A percentile compares a stretch with the other conserved stretches of the same genome.
Conservation (phyloP, 1,284 basidiomycete genomes). For the Ganoderma meredithae region DNA sequence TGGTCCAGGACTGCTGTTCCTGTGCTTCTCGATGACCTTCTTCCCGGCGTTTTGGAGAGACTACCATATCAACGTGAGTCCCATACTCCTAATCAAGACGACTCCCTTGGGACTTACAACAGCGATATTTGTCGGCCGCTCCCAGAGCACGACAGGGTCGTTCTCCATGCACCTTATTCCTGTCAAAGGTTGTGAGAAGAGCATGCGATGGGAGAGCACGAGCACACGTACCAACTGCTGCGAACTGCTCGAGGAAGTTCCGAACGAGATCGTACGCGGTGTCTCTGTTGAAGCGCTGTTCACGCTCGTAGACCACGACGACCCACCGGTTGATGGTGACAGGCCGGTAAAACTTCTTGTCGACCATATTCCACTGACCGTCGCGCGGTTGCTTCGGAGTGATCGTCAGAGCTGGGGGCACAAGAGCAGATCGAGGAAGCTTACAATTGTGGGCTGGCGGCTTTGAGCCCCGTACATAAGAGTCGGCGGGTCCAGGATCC, state of each 20-base stretch:
- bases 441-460: slow-evolving; percentile 60
- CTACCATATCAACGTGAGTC: background rate
- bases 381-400: slow-evolving; percentile 59
- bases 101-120: slow-evolving; percentile 43
- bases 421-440: slow-evolving; percentile 32
- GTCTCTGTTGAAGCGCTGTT: slow-evolving; percentile 55
- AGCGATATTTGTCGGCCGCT: slow-evolving; percentile 57
- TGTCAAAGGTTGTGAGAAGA: slow-evolving; percentile 34
- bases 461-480: slow-evolving; percentile 65
- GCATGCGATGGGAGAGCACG: slow-evolving; percentile 1
- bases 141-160: slow-evolving; percentile 55
- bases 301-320: slow-evolving; percentile 69
- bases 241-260: slow-evolving; percentile 55
- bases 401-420: background rate
- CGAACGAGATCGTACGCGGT: slow-evolving; percentile 57
- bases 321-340: slow-evolving; percentile 61
- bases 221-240: slow-evolving; percentile 59
- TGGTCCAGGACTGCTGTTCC: slow-evolving; percentile 46
- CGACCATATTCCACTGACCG: slow-evolving; percentile 79
- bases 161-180: slow-evolving; percentile 58
- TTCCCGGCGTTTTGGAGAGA: slow-evolving; percentile 42
- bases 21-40: slow-evolving; percentile 48
- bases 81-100: background rate
- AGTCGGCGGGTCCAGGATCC: slow-evolving; percentile 66
- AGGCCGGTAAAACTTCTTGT: slow-evolving; percentile 67